Evolutionary conservation across 306 rosid species (phyloP), one percentile per base, ranked within the genome.

Genomic region (Dicorynia guianensis): DNA sequence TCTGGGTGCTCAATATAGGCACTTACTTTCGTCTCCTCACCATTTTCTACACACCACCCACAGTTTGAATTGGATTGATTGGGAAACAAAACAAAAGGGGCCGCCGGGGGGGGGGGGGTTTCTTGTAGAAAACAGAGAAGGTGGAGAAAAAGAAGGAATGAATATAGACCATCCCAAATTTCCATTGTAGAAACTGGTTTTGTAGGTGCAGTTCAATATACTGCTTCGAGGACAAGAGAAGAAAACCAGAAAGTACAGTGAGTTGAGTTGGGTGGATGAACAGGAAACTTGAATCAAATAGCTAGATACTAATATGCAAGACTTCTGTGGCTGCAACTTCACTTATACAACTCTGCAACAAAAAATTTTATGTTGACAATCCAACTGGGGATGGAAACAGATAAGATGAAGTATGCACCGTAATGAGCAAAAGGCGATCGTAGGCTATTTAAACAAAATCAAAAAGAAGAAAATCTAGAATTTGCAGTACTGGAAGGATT

Each of bases 1-100:
- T 8, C 20, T 68, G 25, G 40, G 20, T 60, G 58, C 72, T 66
- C 74, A 12, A 12, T 20, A 40, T 44, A 13, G 11, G 61, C 63
- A 50, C 14, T 60, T 46, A 7, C 67, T 36, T 13, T 18, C 53
- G 19, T 13, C 36, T 67, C 10, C 46, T 30, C 14, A 55, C 5
- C 46, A 54, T 39, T 17, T 69, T 69, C 13, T 53, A 8, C 72
- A 7, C 60, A 35, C 30, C 13, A 18, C 11, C 11, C 50, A n/a
- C 8, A 14, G 14, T 63, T 67, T 25, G 30, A 25, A 19, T 50
- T n/a, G 55, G 17, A 25, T 5, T 17, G 11, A 63, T 11, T 65
- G 33, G 15, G 6, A 10, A 13, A 7, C 33, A 7, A n/a, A 15
- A 61, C 4, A 33, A n/a, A n/a, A n/a, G n/a, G n/a, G n/a, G n/a